Base-by-base conservation (phyloP, 2,329 filamentous ascomycete genomes). In the Aspergillus terreus region DNA sequence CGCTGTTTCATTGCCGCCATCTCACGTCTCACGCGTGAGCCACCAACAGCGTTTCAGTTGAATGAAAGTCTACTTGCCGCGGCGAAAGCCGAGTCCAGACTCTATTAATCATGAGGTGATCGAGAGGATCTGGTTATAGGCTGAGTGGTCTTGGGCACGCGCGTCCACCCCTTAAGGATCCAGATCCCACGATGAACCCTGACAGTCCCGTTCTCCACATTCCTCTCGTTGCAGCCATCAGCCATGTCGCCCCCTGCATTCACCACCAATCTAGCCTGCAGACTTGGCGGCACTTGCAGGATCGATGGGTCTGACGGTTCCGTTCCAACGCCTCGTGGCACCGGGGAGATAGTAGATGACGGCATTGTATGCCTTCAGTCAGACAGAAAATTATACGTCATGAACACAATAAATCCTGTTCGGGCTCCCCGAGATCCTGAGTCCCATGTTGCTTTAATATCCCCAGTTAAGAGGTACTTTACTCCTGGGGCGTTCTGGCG, bases 1-100 rank as follows among this genome's bases (percentile, higher is more conserved):
- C 46, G 56, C 38, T 43, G 55, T 61, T 59, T 47, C 57, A 57
- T 58, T 52, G 40, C 32, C 19, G n/a, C 36, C 46, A 41, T 15
- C 42, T 21, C 15, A 21, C 15, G 40, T 23, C 19, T 19, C 7
- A 15, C 4, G 12, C n/a, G 23, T 15, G 15, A 49, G 30, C 14
- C n/a, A 3, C 33, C 15, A n/a, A 10, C n/a, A 42, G 11, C 11
- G 12, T 10, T 43, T 44, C 30, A 35, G 25, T n/a, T 30, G 30
- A 15, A 5, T 11, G 11, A 42, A 42, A 19, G 11, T 21, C 40
- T 23, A 42, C 19, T 23, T 42, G n/a, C 21, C 35, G 40, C 40
- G 23, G 27, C 25, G 32, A 42, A 42, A 15, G 30, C 33, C 35
- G 41, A 19, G 41, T 27, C 33, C 23, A 44, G 21, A 38, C 33